Evolutionary conservation across 140 eudicot species (phyloP).

Genomic region (Anethum foeniculum): DNA sequence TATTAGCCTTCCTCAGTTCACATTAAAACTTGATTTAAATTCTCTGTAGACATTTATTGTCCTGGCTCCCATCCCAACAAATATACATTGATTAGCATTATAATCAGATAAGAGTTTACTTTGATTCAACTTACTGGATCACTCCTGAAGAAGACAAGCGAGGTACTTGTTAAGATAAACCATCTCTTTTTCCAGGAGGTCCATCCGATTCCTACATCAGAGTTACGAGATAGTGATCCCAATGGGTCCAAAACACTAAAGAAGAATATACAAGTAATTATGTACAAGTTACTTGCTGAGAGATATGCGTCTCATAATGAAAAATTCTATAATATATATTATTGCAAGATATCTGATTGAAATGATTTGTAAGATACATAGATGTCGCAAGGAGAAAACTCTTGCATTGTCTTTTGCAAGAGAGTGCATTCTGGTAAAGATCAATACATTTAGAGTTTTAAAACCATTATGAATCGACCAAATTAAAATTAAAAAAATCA

Average conservation of each 20-base stretch:
- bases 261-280: background rate
- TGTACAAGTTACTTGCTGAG: background rate
- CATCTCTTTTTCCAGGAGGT: conserved; percentile 99
- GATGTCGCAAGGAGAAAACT: background rate
- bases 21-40: background rate
- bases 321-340: background rate
- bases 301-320: background rate
- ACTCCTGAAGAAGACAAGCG: conserved; percentile 84
- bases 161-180: conserved; percentile 85
- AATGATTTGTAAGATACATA: background rate
- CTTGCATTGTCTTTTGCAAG: background rate
- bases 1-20: background rate
- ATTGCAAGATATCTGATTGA: background rate
- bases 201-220: conserved; percentile 87
- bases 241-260: background rate
- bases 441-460: background rate
- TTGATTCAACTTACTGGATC: conserved; percentile 75
- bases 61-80: background rate
- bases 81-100: background rate
- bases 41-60: background rate
- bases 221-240: conserved; percentile 13
- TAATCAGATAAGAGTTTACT: conserved; percentile 5
- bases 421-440: background rate
- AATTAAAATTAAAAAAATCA: too few relatives aligned
- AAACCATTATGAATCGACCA: background rate